These are phyloP conservation scores for Trichophyton benhamiae DNA, from an alignment of 2,329 filamentous ascomycete species.

Conservation along the genomic window DNA sequence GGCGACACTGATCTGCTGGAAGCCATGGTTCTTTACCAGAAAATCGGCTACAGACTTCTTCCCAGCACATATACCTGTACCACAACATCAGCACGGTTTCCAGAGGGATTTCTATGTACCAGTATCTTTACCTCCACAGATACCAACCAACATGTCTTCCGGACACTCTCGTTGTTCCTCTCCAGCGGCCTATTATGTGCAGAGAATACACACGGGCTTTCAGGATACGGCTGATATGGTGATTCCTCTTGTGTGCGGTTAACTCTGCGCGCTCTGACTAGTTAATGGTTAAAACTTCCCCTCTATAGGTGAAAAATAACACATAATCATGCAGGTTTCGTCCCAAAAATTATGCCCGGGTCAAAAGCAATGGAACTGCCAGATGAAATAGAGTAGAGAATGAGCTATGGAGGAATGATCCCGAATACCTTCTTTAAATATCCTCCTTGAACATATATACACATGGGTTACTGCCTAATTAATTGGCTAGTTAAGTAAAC, in stretches of 20 bases:
- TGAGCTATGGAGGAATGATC: background rate
- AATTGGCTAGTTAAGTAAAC: background rate
- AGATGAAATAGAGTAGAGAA: background rate
- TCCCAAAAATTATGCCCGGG: background rate
- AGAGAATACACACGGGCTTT: background rate
- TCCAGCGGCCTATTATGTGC: background rate
- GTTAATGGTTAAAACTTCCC: background rate
- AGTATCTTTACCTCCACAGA: slow-evolving; percentile 36
- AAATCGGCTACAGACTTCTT: slow-evolving; percentile 85
- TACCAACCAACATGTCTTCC: slow-evolving; percentile 40
- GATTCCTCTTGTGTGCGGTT: background rate
- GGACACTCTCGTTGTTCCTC: background rate
- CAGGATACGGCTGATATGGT: background rate
- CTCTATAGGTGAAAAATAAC: background rate
- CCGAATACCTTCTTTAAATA: background rate
- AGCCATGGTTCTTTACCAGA: slow-evolving; percentile 70
- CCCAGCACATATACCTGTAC: slow-evolving; percentile 74
- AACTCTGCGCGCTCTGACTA: background rate
- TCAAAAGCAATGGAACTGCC: background rate
- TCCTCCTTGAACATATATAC: background rate
- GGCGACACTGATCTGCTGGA: slow-evolving; percentile 57
- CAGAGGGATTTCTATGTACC: background rate
- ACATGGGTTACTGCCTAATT: background rate
- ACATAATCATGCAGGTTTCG: background rate
- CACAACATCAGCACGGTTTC: background rate